A percentile compares a stretch with the other conserved stretches of the same genome.
Evolutionary conservation across 495 filamentous ascomycete species (phyloP).

Genomic region (Aspergillus nidulans): DNA sequence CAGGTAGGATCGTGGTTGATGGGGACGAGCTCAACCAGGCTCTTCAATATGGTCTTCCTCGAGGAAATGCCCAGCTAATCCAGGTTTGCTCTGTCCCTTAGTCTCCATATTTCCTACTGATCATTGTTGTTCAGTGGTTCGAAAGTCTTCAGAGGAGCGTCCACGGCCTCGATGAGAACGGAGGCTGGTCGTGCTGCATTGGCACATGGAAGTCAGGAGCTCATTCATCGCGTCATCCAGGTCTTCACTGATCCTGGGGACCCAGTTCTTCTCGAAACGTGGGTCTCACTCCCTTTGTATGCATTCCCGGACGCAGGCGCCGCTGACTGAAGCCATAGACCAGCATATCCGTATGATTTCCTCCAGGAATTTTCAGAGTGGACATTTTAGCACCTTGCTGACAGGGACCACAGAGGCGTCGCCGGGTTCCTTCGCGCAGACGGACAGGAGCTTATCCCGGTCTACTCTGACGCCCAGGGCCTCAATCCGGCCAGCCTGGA

Average conservation of each 20-base stretch:
- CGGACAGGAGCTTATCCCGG: too few relatives aligned
- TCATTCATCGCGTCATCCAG: conserved; percentile 8
- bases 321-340: too few relatives aligned
- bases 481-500: too few relatives aligned
- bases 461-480: too few relatives aligned
- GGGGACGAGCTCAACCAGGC: neutral
- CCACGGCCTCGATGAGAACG: neutral
- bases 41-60: conserved; percentile 5
- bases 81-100: neutral
- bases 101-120: too few relatives aligned
- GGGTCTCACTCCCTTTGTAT: neutral
- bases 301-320: too few relatives aligned
- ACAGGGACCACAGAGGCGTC: too few relatives aligned
- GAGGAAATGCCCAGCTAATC: conserved; percentile 1
- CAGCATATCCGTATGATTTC: too few relatives aligned
- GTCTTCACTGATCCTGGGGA: conserved; percentile 6
- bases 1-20: neutral
- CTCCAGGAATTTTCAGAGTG: too few relatives aligned
- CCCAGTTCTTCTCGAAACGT: conserved; percentile 6
- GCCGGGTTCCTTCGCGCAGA: too few relatives aligned
- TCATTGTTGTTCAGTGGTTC: neutral
- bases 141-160: conserved; percentile 1
- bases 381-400: too few relatives aligned
- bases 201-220: conserved; percentile 9
- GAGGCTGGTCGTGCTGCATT: conserved; percentile 5